A percentile compares a stretch with the other conserved stretches of the same genome.
Conservation (phyloP, 2,329 filamentous ascomycete species). For the Neofusicoccum cordaticola region DNA sequence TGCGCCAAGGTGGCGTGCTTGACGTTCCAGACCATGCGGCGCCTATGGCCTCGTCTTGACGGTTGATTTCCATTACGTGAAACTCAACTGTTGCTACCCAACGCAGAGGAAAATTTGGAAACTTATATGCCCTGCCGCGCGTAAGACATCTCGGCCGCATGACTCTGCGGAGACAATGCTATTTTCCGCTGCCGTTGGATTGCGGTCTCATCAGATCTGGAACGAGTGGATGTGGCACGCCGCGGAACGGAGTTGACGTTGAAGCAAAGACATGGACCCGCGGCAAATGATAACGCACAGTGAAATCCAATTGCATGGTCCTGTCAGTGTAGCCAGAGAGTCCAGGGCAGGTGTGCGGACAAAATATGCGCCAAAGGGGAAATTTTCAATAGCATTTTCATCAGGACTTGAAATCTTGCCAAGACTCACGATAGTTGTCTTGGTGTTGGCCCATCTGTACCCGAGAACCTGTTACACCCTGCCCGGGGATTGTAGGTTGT, state of each 20-base stretch:
- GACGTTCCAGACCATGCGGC: background rate
- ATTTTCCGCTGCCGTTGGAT: background rate
- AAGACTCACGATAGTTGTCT: slow-evolving; percentile 1
- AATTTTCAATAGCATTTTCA: no score
- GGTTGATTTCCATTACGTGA: background rate
- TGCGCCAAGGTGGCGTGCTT: background rate
- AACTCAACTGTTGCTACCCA: background rate
- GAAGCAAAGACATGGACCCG: no score
- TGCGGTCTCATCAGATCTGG: no score
- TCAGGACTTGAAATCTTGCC: background rate
- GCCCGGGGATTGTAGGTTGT: background rate
- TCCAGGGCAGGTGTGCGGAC: no score
- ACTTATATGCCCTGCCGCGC: background rate
- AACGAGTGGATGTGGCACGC: no score
- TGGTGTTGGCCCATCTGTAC: background rate
- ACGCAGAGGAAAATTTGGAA: background rate
- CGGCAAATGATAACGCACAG: no score
- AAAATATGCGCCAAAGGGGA: no score
- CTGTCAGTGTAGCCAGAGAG: no score
- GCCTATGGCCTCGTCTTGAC: background rate
- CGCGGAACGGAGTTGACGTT: no score
- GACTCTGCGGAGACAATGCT: background rate
- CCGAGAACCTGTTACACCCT: background rate
- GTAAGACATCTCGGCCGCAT: background rate
- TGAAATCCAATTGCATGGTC: no score